phyloP scores from a whole-genome alignment of 805 yeast species.

The Suhomyces pyralidae region DNA sequence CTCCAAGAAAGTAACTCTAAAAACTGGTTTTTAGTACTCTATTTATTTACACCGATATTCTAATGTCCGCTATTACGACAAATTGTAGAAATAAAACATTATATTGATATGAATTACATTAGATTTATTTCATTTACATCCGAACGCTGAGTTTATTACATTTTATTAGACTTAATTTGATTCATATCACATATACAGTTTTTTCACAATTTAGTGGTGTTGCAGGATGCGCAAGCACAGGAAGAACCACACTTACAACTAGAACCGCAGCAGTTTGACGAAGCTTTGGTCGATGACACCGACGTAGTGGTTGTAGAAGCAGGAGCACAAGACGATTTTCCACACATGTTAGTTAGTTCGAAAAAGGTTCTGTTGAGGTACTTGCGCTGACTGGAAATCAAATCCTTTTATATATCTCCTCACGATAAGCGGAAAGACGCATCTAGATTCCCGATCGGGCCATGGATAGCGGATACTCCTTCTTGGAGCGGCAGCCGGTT shows the following conservation, averaged over 20 bases:
- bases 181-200: neutral
- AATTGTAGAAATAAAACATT: neutral
- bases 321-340: slow-evolving; percentile 11
- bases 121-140: too few relatives aligned
- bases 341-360: slow-evolving; percentile 16
- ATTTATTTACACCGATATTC: neutral
- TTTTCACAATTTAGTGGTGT: slow-evolving; percentile 39
- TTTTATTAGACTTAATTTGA: neutral
- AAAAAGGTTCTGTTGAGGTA: neutral
- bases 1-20: slow-evolving; percentile 42
- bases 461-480: neutral
- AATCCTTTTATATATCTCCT: neutral
- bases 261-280: slow-evolving; percentile 33
- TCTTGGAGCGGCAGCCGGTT: neutral
- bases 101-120: neutral
- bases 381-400: neutral
- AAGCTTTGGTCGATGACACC: slow-evolving; percentile 12
- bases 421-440: neutral
- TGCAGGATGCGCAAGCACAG: slow-evolving; percentile 40
- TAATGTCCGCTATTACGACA: neutral
- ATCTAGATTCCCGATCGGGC: neutral
- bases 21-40: neutral
- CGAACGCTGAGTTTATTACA: neutral
- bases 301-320: slow-evolving; percentile 3
- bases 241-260: slow-evolving; percentile 42